Conservation (phyloP, 2,329 filamentous ascomycete genomes). For the Fusarium mangiferae region DNA sequence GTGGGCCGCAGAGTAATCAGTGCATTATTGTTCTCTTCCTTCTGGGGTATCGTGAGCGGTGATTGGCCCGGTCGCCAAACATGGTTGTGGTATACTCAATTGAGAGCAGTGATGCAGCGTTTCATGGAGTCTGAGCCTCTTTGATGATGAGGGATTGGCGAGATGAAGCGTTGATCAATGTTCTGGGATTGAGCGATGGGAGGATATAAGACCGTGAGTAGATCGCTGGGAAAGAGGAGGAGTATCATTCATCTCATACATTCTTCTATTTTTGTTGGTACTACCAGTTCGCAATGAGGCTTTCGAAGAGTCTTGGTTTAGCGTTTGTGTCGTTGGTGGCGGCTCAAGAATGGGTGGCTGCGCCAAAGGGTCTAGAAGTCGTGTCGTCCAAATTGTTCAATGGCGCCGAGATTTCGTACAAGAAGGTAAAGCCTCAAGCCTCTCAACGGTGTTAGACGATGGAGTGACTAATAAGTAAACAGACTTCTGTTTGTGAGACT, state of each 20-base stretch:
- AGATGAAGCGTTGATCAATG: not conserved
- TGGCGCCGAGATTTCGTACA: constrained; percentile 38
- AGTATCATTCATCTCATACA: not conserved
- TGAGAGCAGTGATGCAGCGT: not conserved
- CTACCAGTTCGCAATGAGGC: not conserved
- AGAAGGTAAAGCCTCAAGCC: constrained; percentile 23
- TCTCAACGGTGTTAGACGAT: fast-evolving
- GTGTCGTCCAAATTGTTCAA: constrained; percentile 17
- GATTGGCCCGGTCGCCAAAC: constrained; percentile 18
- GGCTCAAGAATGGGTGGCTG: constrained; percentile 4
- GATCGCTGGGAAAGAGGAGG: not conserved
- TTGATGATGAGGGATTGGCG: not conserved
- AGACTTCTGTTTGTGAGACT: constrained; percentile 42
- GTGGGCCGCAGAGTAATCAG: not conserved
- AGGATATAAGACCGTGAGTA: not conserved
- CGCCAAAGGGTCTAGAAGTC: not conserved
- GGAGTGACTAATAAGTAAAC: not conserved
- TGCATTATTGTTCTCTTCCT: not conserved
- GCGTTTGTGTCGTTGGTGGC: not conserved
- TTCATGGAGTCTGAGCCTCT: constrained; percentile 1
- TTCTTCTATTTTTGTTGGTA: not conserved
- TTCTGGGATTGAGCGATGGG: not conserved
- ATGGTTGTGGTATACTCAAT: not conserved
- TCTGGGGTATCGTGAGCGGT: not conserved
- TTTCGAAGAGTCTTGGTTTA: not conserved